Conservation (phyloP, 2,329 filamentous ascomycete species). For the Elsinoe perseae region DNA sequence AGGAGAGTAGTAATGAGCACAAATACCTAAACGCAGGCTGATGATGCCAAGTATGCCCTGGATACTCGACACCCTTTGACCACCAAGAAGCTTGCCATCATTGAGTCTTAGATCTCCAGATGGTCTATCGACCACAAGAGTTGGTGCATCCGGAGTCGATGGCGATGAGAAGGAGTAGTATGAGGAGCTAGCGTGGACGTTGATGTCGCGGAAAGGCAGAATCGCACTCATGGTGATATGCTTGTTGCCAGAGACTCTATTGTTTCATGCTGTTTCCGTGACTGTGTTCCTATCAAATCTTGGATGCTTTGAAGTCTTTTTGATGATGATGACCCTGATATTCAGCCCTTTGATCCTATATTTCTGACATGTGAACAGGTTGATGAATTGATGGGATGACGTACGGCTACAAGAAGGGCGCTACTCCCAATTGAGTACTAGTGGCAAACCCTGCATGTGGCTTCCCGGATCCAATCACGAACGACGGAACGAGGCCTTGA, state of each 20-base stretch:
- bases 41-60: constrained; percentile 91
- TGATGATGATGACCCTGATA: background rate
- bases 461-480: background rate
- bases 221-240: constrained; percentile 40
- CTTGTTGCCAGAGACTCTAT: background rate
- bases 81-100: constrained; percentile 66
- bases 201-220: constrained; percentile 89
- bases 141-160: constrained; percentile 80
- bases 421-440: background rate
- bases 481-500: too few relatives aligned
- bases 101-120: constrained; percentile 82
- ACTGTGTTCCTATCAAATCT: background rate
- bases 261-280: background rate
- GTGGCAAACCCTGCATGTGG: constrained; percentile 1
- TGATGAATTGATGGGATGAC: constrained; percentile 11
- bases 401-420: background rate
- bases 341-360: background rate
- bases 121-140: constrained; percentile 81
- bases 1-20: background rate
- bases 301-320: background rate
- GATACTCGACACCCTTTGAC: constrained; percentile 85
- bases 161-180: constrained; percentile 96
- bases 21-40: constrained; percentile 78
- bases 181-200: constrained; percentile 83
- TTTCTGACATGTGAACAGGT: constrained; percentile 9